Evolutionary conservation across 371 early-diverging fungal genomes (phyloP).

Genomic region (Circinella minor): DNA sequence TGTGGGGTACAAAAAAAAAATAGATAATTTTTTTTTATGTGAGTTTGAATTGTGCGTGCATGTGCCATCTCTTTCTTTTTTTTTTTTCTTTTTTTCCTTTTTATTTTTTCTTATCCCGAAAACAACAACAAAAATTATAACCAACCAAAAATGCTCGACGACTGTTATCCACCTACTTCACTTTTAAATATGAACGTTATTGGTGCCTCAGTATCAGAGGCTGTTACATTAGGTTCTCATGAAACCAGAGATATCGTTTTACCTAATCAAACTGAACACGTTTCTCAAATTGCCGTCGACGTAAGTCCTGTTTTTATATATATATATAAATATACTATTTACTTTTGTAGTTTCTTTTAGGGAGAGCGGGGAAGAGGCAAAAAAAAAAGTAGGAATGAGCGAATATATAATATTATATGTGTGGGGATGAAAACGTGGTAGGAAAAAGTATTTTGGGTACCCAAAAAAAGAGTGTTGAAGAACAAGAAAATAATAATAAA

Average conservation of each 20-base stretch:
- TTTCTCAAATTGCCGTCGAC: conserved; percentile 93
- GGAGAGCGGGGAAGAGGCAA: too few species aligned
- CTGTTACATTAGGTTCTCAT: conserved; percentile 48
- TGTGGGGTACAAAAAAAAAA: conserved; percentile 1
- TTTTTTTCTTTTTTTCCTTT: not conserved
- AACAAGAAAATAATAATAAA: not conserved
- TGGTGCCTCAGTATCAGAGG: conserved; percentile 74
- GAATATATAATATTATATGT: too few species aligned
- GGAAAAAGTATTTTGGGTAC: not conserved
- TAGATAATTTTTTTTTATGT: not conserved
- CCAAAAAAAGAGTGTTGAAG: not conserved
- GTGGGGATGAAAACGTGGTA: not conserved
- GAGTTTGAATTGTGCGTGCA: not conserved
- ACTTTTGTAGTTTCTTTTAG: too few species aligned
- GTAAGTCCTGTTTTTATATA: conserved; percentile 41
- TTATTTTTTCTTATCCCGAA: not conserved
- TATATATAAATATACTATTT: not conserved
- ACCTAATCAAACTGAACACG: conserved; percentile 86
- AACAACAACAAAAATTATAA: conserved; percentile 1
- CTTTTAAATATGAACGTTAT: conserved; percentile 59
- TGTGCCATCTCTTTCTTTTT: not conserved
- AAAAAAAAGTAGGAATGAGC: too few species aligned
- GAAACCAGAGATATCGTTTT: conserved; percentile 82
- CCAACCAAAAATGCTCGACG: conserved; percentile 1
- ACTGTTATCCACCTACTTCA: conserved; percentile 8